These are phyloP conservation scores for Staphylotrichum tortipilum DNA, from an alignment of 495 filamentous ascomycete genomes.

Conservation along the genomic window DNA sequence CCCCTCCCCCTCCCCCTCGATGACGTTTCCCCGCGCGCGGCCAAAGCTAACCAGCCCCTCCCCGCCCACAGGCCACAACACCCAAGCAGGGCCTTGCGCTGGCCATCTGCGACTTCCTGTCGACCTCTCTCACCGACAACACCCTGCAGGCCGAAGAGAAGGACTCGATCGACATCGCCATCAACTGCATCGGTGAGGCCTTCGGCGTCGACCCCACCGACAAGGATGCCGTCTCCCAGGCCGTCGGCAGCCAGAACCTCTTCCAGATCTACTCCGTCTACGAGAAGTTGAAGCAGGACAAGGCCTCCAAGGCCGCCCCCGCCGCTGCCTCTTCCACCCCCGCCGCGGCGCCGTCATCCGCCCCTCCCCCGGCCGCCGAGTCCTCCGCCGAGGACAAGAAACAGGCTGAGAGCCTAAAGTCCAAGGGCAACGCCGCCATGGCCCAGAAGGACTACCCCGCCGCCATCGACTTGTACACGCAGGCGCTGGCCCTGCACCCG, in stretches of 20 bases:
- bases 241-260: slow-evolving; percentile 75
- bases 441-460: slow-evolving; percentile 71
- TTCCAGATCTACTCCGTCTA: slow-evolving; percentile 88
- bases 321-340: slow-evolving; percentile 20
- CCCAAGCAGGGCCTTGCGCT: slow-evolving; percentile 95
- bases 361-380: slow-evolving; percentile 9
- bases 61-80: slow-evolving; percentile 36
- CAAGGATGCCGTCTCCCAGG: slow-evolving; percentile 60
- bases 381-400: slow-evolving; percentile 49
- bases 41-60: slow-evolving; percentile 1
- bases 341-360: slow-evolving; percentile 7
- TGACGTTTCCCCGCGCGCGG: not conserved
- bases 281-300: slow-evolving; percentile 70
- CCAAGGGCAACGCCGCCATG: slow-evolving; percentile 92
- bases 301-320: slow-evolving; percentile 16
- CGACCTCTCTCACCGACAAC: slow-evolving; percentile 75
- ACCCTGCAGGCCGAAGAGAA: slow-evolving; percentile 77
- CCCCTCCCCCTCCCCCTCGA: not conserved
- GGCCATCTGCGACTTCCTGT: slow-evolving; percentile 92
- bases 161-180: slow-evolving; percentile 85
- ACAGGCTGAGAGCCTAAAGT: slow-evolving; percentile 80
- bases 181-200: slow-evolving; percentile 84
- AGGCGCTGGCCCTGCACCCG: slow-evolving; percentile 71
- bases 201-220: slow-evolving; percentile 88
- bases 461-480: slow-evolving; percentile 78